phyloP scores from a whole-genome alignment of 805 yeast genomes.

The Saccharomycopsis sp. region DNA sequence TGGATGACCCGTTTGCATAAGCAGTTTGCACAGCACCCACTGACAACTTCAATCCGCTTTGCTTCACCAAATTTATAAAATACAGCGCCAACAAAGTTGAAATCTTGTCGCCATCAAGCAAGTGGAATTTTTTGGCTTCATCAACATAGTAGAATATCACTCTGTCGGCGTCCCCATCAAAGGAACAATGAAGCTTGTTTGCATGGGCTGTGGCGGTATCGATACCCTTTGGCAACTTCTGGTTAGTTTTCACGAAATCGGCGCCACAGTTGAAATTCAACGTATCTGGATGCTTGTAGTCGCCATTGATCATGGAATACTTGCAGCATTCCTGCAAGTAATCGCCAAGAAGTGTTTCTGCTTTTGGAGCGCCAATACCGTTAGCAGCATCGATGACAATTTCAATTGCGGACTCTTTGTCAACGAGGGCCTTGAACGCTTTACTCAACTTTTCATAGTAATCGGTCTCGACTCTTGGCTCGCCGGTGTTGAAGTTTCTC shows the following conservation, averaged over 20 bases:
- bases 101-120: constrained; percentile 90
- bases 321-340: constrained; percentile 33
- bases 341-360: constrained; percentile 37
- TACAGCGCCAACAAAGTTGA: constrained; percentile 74
- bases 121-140: constrained; percentile 33
- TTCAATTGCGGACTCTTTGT: constrained; percentile 27
- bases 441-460: constrained; percentile 56
- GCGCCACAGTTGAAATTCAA: constrained; percentile 88
- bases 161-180: constrained; percentile 97
- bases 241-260: constrained; percentile 88
- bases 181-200: constrained; percentile 59
- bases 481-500: constrained; percentile 55
- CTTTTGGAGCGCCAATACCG: constrained; percentile 90
- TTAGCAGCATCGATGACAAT: constrained; percentile 86
- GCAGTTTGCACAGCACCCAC: constrained; percentile 96
- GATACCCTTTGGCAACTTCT: constrained; percentile 60
- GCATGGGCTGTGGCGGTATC: constrained; percentile 28
- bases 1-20: constrained; percentile 91
- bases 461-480: constrained; percentile 49
- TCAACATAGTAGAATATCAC: constrained; percentile 68
- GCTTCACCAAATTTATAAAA: constrained; percentile 43
- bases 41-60: constrained; percentile 33
- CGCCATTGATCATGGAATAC: too few species aligned
- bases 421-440: constrained; percentile 41
- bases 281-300: constrained; percentile 34